These are phyloP conservation scores for Blastomyces gilchristii DNA, from an alignment of 2,329 filamentous ascomycete genomes.

Conservation along the genomic window DNA sequence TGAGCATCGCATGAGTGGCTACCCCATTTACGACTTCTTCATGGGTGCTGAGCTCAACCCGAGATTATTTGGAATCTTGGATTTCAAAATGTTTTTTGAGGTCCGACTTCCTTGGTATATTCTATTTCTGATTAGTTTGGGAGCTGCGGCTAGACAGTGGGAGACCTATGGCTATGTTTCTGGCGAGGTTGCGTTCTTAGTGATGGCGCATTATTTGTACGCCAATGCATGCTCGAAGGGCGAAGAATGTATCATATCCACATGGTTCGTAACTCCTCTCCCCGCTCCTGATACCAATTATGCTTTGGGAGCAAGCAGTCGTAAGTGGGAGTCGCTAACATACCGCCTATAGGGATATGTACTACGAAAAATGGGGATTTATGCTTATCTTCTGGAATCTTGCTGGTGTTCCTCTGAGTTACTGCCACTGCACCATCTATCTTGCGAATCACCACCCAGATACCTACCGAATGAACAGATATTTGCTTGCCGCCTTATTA, in stretches of 20 bases:
- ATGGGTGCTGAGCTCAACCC: conserved; percentile 84
- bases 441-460: conserved; percentile 72
- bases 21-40: conserved; percentile 77
- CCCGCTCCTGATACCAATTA: conserved; percentile 8
- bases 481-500: conserved; percentile 55
- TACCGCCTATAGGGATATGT: conserved; percentile 60
- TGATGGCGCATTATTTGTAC: conserved; percentile 86
- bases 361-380: conserved; percentile 93
- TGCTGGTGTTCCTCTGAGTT: conserved; percentile 78
- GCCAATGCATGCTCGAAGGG: conserved; percentile 88
- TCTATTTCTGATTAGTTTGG: conserved; percentile 66
- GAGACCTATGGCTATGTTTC: conserved; percentile 78
- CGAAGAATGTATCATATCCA: conserved; percentile 80
- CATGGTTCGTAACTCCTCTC: conserved; percentile 47
- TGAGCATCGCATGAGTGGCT: conserved; percentile 84
- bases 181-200: conserved; percentile 70
- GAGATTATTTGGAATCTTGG: conserved; percentile 69
- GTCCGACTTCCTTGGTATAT: conserved; percentile 90
- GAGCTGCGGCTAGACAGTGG: conserved; percentile 69
- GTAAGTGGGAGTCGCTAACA: not conserved
- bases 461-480: conserved; percentile 66
- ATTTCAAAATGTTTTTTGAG: conserved; percentile 95
- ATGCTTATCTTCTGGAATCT: conserved; percentile 98
- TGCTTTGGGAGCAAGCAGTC: not conserved
- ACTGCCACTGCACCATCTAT: conserved; percentile 89